Base-by-base conservation (phyloP, 306 rosid genomes). In the Sindora glabra region DNA sequence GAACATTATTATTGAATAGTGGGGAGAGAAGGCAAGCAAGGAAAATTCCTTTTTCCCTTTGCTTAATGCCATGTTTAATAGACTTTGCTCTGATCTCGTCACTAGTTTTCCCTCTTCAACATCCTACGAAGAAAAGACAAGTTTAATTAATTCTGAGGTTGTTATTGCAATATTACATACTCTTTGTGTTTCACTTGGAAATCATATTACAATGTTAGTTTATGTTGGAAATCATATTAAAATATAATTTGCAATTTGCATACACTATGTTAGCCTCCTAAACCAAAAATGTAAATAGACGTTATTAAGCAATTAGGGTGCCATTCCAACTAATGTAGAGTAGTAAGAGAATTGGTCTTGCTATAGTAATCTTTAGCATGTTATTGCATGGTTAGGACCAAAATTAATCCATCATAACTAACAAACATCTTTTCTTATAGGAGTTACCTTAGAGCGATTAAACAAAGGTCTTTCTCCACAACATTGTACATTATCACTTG, bases 401-500 rank as follows among this genome's bases (percentile, higher is more conserved):
- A 49, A 63, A 18, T 32, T 26, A 44, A 30, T 56, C 38, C 22
- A 47, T 65, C 26, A 9, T 62, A 64, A 59, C 67, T 41, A 45
- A 30, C 25, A 49, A 18, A 44, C 5, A 14, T 66, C 38, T 56
- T 59, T 75, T 58, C 49, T 48, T 66, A 55, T 62, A 92, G 98
- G 99, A 30, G 99, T 92, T 64, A 81, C 90, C 54, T 65, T 67
- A 83, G 99, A 92, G 76, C 82, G 95, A 45, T 80, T 92, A 70
- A 77, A 52, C 41, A 95, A 92, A 78, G 99, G 99, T 65, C 80
- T 92, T 37, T 70, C 87, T 45, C 99, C 99, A 19, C 79, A 84
- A 54, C 99, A 92, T 79, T 92, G 99, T 80, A 96, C 99, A 58
- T 71, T 92, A 58, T 92, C 99, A 19, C 96, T 92, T 79, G 99